Evolutionary conservation across 345 rosid species (phyloP).

Genomic region (Microthlaspi erraticum): DNA sequence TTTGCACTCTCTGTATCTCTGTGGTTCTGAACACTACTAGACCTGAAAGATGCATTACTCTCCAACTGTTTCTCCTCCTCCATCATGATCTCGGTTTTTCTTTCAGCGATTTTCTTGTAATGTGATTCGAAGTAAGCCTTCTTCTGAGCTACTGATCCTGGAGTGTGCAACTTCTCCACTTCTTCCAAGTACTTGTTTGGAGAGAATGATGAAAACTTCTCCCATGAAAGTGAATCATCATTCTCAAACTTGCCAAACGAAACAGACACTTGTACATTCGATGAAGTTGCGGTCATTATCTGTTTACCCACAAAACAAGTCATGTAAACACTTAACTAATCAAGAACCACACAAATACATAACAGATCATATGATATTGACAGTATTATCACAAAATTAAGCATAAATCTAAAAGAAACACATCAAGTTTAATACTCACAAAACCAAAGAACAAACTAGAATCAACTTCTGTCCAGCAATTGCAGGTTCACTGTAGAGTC

Average conservation of each 20-base stretch:
- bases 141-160: conserved; percentile 95
- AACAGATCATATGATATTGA: conserved; percentile 28
- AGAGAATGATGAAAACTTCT: conserved; percentile 84
- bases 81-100: conserved; percentile 63
- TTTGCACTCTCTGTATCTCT: conserved; percentile 16
- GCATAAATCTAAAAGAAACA: conserved; percentile 6
- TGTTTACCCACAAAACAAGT: conserved; percentile 38
- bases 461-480: conserved; percentile 12
- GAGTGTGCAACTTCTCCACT: conserved; percentile 88
- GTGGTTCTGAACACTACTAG: conserved; percentile 15
- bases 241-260: conserved; percentile 88
- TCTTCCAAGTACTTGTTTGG: conserved; percentile 95
- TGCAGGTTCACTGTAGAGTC: conserved; percentile 1
- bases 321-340: conserved; percentile 4
- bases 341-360: conserved; percentile 16
- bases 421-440: conserved; percentile 31
- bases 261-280: conserved; percentile 71
- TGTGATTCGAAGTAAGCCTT: conserved; percentile 97
- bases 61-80: conserved; percentile 64
- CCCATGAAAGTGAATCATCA: conserved; percentile 95
- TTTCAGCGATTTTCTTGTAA: conserved; percentile 85
- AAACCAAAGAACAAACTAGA: conserved; percentile 16
- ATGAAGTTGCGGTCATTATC: conserved; percentile 51
- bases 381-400: conserved; percentile 36
- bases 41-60: conserved; percentile 35